Evolutionary conservation across 2,329 filamentous ascomycete genomes (phyloP).

Genomic region (Epicoccum nigrum): DNA sequence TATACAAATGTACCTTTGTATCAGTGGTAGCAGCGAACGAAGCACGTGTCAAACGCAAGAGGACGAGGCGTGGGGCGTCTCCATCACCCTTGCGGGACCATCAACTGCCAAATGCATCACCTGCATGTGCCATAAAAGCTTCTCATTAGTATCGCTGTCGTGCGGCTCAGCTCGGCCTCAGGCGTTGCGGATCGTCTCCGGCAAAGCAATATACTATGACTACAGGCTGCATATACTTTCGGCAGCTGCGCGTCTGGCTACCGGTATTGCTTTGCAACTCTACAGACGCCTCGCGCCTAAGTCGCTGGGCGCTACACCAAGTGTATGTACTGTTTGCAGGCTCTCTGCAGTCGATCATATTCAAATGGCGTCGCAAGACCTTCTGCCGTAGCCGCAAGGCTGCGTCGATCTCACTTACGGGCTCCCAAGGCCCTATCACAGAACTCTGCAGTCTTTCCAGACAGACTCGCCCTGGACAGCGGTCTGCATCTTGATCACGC

Average conservation of each 20-base stretch:
- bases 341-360: constrained; percentile 20
- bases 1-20: too few species aligned
- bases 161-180: constrained; percentile 28
- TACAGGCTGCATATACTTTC: constrained; percentile 22
- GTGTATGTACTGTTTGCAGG: constrained; percentile 5
- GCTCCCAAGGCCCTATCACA: constrained; percentile 18
- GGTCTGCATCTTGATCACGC: constrained; percentile 17
- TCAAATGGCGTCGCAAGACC: constrained; percentile 20
- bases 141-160: constrained; percentile 23
- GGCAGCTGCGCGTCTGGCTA: constrained; percentile 19
- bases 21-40: constrained; percentile 1
- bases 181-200: constrained; percentile 14
- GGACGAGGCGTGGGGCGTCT: constrained; percentile 28
- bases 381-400: constrained; percentile 43
- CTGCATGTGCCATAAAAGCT: constrained; percentile 26
- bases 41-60: constrained; percentile 10
- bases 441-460: constrained; percentile 19
- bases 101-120: constrained; percentile 30
- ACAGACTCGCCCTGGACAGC: constrained; percentile 13
- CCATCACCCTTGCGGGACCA: constrained; percentile 24
- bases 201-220: constrained; percentile 26
- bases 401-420: constrained; percentile 40
- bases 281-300: constrained; percentile 15
- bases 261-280: constrained; percentile 19
- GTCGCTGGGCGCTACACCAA: constrained; percentile 10